Conservation (phyloP, 2,329 filamentous ascomycete genomes). For the Aspergillus sojae region DNA sequence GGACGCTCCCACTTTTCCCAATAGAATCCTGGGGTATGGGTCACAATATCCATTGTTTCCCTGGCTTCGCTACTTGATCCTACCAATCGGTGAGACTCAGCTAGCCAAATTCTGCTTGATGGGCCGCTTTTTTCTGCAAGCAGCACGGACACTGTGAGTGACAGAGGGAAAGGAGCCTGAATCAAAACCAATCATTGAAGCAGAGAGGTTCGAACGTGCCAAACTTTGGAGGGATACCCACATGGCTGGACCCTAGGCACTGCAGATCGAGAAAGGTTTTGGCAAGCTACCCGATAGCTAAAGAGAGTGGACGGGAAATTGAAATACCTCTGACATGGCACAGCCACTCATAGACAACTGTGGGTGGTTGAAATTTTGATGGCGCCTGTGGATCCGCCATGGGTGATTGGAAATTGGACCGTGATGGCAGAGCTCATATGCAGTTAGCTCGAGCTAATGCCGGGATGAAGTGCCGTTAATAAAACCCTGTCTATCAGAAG, state of each 20-base stretch:
- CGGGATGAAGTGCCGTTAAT: not conserved
- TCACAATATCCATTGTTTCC: not conserved
- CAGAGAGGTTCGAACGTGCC: not conserved
- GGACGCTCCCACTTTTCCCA: not conserved
- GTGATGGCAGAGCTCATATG: not conserved
- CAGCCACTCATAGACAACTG: not conserved
- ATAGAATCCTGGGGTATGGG: not conserved
- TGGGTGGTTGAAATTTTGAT: not conserved
- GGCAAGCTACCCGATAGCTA: not conserved
- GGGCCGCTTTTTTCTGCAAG: not conserved
- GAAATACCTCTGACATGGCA: not conserved
- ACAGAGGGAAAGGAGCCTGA: not conserved
- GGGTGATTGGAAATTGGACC: not conserved
- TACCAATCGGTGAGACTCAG: not conserved
- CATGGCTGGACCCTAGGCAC: not conserved
- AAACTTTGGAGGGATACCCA: not conserved
- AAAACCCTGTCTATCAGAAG: not conserved
- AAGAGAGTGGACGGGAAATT: not conserved
- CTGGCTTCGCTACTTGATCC: not conserved
- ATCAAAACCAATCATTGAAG: not conserved
- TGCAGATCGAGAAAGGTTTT: not conserved
- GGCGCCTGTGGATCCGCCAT: not conserved
- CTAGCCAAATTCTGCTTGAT: not conserved
- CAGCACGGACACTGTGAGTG: not conserved
- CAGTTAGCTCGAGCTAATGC: not conserved